These are phyloP conservation scores for Penicillium sp. DNA, from an alignment of 2,329 filamentous ascomycete genomes.

Conservation along the genomic window DNA sequence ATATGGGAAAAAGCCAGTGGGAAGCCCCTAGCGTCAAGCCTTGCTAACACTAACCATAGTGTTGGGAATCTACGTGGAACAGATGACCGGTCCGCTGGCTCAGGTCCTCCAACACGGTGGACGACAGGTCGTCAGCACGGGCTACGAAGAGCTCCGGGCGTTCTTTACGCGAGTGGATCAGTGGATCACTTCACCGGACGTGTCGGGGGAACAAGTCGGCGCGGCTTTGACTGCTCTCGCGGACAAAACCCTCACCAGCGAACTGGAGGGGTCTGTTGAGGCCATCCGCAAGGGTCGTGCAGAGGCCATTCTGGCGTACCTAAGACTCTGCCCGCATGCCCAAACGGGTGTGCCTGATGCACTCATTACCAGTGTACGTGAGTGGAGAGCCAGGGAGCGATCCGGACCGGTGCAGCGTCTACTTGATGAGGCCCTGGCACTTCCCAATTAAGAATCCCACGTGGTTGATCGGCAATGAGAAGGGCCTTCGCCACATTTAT, in stretches of 20 bases:
- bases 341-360: conserved; percentile 15
- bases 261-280: conserved; percentile 39
- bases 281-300: conserved; percentile 40
- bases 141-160: conserved; percentile 37
- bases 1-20: not conserved
- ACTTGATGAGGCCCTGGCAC: conserved; percentile 33
- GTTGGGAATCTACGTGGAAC: conserved; percentile 31
- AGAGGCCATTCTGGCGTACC: conserved; percentile 35
- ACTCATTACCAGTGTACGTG: conserved; percentile 24
- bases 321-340: conserved; percentile 22
- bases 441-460: conserved; percentile 7
- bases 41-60: conserved; percentile 32
- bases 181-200: conserved; percentile 16
- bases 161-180: conserved; percentile 34
- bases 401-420: conserved; percentile 38
- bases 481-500: not conserved
- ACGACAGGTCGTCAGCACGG: conserved; percentile 35
- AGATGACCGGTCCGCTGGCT: conserved; percentile 31
- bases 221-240: conserved; percentile 30
- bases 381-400: conserved; percentile 43
- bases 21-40: conserved; percentile 21
- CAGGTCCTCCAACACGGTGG: conserved; percentile 34
- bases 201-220: conserved; percentile 26
- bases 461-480: conserved; percentile 1
- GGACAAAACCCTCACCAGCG: conserved; percentile 30